Base-by-base conservation (phyloP, 352 stramenopile species). In the Bremia lactucae region DNA sequence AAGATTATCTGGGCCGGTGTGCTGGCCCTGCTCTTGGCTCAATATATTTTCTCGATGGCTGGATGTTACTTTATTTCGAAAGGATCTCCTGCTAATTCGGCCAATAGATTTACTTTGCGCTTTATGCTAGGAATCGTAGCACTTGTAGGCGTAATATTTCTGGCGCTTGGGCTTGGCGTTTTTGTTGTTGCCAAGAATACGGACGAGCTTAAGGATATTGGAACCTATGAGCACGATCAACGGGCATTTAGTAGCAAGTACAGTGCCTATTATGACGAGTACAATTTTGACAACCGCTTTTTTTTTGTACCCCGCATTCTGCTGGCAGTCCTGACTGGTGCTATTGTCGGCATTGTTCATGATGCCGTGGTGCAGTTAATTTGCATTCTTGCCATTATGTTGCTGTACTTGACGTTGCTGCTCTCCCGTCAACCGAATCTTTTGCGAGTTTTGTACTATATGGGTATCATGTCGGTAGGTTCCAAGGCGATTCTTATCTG, bases 241-340 rank as follows among this genome's bases (percentile, higher is more conserved):
- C 76, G 75, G 0, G 52, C 72, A 13, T 88, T 91, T 52, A 85
- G 72, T 18, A 64, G 52, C 48, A 87, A 86, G 62, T 94, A 91
- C 62, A 75, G 81, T 38, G 66, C 72, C 13, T 89, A 88, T 64
- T 94, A 91, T 39, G 79, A 90, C 42, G 78, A 91, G 68, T 91
- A 88, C 70, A 91, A 89, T 57, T 87, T 87, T 23, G 72, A 88
- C 49, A 91, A 94, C 49, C 78, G 81, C 13, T 91, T 83, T 52
- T 94, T 94, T 53, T 94, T 94, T 46, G 63, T 91, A 16, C 73
- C 72, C 4, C 67, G 78, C 0, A 88, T 87, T 44, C 31, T 87
- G 25, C 52, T 91, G 14, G 72, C 81, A 2, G 55, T 91, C 0
- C 36, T 51, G n/a, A 89, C 77, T 0, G 81, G 81, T 25, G 65